Percentiles rank a stretch among this genome's conserved stretches.
Conservation (phyloP, 1,139 yeast species). For the Insectozyma bohioensis region DNA sequence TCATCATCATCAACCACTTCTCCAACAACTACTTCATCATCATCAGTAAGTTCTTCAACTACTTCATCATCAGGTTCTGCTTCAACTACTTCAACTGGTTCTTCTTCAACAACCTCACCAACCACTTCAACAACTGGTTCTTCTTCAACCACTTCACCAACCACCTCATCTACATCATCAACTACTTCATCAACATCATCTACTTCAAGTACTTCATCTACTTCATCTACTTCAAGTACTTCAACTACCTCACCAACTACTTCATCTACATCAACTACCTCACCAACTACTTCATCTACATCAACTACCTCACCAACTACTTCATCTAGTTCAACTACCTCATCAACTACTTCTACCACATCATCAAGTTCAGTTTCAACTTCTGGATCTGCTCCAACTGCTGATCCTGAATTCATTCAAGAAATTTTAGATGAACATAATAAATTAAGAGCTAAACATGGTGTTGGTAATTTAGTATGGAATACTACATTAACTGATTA, state of each 20-base stretch:
- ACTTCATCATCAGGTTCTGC: slow-evolving; percentile 11
- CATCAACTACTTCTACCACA: slow-evolving; percentile 18
- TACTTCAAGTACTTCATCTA: slow-evolving; percentile 12
- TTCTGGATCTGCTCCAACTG: slow-evolving; percentile 16
- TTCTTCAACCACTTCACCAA: slow-evolving; percentile 3
- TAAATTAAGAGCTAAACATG: slow-evolving; percentile 53
- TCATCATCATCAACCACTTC: slow-evolving; percentile 14
- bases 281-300: slow-evolving; percentile 20
- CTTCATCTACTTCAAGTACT: slow-evolving; percentile 14
- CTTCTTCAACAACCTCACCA: slow-evolving; percentile 17
- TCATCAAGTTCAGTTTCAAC: slow-evolving; percentile 23
- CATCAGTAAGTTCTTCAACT: slow-evolving; percentile 18
- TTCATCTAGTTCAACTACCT: slow-evolving; percentile 21
- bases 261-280: slow-evolving; percentile 14
- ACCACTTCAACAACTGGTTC: slow-evolving; percentile 17
- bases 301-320: slow-evolving; percentile 21
- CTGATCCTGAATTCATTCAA: slow-evolving; percentile 24
- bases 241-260: slow-evolving; percentile 16
- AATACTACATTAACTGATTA: slow-evolving; percentile 44
- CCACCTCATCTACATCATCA: slow-evolving; percentile 23
- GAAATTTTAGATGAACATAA: slow-evolving; percentile 52
- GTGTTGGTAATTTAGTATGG: slow-evolving; percentile 50
- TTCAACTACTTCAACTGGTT: slow-evolving; percentile 15
- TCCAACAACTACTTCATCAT: slow-evolving; percentile 17
- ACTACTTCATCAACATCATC: slow-evolving; percentile 12